Conservation (phyloP, 2,329 filamentous ascomycete genomes). For the Hypoxylon sp. region DNA sequence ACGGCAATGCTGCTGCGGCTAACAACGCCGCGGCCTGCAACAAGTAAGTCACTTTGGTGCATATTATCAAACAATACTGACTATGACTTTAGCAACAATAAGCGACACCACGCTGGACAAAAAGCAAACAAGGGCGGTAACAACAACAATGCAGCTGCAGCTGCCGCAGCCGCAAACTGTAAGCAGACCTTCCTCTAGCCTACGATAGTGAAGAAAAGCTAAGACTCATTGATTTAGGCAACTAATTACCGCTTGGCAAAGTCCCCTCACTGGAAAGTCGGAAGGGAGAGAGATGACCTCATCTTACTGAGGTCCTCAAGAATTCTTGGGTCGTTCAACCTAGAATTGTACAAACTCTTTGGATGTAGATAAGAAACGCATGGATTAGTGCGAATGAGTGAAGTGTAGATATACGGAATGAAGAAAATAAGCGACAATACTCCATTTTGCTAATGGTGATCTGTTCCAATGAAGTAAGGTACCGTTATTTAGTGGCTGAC, state of each 20-base stretch:
- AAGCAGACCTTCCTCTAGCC: neutral
- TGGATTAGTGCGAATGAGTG: conserved; percentile 31
- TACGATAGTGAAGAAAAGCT: neutral
- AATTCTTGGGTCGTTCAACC: conserved; percentile 10
- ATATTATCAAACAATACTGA: neutral
- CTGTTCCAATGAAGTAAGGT: neutral
- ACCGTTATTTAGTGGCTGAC: no score
- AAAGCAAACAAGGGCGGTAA: conserved; percentile 22
- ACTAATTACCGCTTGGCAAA: conserved; percentile 18
- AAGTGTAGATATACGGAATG: conserved; percentile 38
- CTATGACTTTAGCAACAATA: conserved; percentile 11
- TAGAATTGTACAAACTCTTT: conserved; percentile 7
- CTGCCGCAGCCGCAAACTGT: conserved; percentile 27
- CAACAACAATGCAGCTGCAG: conserved; percentile 20
- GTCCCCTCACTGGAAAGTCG: neutral
- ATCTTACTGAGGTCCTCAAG: conserved; percentile 1
- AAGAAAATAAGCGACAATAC: conserved; percentile 35
- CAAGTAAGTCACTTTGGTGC: neutral
- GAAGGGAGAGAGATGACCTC: neutral
- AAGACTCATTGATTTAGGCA: conserved; percentile 22
- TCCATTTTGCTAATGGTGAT: neutral
- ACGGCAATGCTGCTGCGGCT: conserved; percentile 6
- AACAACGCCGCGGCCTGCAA: conserved; percentile 2
- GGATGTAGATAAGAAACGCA: conserved; percentile 26
- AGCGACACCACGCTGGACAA: conserved; percentile 24